Base-by-base conservation (phyloP, 2,329 filamentous ascomycete species). In the Ceratocystis huliohia region DNA sequence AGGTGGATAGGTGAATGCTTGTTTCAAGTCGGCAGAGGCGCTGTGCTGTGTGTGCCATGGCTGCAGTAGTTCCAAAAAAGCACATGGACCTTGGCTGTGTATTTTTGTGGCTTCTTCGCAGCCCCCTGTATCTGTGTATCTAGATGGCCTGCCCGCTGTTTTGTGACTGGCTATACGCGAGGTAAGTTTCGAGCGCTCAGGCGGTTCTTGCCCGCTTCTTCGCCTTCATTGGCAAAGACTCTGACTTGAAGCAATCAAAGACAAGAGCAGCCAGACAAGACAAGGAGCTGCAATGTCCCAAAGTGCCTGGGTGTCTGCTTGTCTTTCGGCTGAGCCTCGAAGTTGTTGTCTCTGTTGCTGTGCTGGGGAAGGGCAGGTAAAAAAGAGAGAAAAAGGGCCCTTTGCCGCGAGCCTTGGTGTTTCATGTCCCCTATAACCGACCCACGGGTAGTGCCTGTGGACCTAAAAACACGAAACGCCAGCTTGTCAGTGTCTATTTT, bases 341-440 rank as follows among this genome's bases (percentile, higher is more conserved):
- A 41, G 37, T 41, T 41, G 37, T 41, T 41, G 37, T 41, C 37
- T 41, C 37, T 41, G 37, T 13, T 41, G 7, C 2, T 22, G 46
- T 50, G 46, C 22, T 50, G 46, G n/a, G 46, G 15, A 50, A 22
- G 46, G 17, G 20, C 46, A 50, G 17, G 37, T 13, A 41, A 10
- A 13, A 41, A 13, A 13, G 37, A 13, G 8, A 41, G 37, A 37
- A 41, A 41, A 13, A 59, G 28, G 53, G 28, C 53, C 4, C 28
- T 37, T 66, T 66, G 65, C 59, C 59, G 65, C 30, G 22, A 63
- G 22, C 61, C 30, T 63, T 62, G 61, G 30, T 57, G 65, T 66
- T 66, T 66, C 65, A 66, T 56, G 48, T 64, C 61, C 59, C 46
- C 53, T 59, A 59, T 59, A 59, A 59, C 53, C 25, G 17, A 37